A percentile compares a stretch with the other conserved stretches of the same genome.
Evolutionary conservation across 495 filamentous ascomycete species (phyloP).

Genomic region (Aspergillus haitiensis): DNA sequence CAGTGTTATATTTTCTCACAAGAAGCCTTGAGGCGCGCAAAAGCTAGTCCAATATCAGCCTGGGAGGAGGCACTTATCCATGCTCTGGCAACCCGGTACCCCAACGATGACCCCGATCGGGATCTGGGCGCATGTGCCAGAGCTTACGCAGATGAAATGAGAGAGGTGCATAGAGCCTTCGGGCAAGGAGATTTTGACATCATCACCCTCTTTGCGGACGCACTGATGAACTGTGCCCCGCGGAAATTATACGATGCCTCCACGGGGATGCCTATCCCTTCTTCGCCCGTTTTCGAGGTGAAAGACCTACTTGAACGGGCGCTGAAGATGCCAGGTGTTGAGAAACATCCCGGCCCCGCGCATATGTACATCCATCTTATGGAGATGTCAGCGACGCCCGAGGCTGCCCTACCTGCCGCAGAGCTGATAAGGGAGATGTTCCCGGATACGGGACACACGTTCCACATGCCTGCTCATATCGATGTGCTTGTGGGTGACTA

Average conservation of each 20-base stretch:
- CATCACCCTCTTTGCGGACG: slow-evolving; percentile 58
- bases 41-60: slow-evolving; percentile 7
- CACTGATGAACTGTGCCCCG: slow-evolving; percentile 63
- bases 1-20: not conserved
- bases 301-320: slow-evolving; percentile 54
- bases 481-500: slow-evolving; percentile 66
- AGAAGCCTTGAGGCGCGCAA: not conserved
- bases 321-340: slow-evolving; percentile 36
- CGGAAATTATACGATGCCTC: slow-evolving; percentile 63
- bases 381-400: slow-evolving; percentile 64
- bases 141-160: slow-evolving; percentile 61
- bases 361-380: slow-evolving; percentile 70
- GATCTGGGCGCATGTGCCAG: slow-evolving; percentile 7
- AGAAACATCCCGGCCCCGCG: slow-evolving; percentile 56
- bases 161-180: slow-evolving; percentile 49
- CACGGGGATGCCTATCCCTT: slow-evolving; percentile 55
- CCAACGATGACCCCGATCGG: not conserved
- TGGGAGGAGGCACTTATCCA: slow-evolving; percentile 7
- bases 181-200: slow-evolving; percentile 55
- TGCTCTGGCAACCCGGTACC: slow-evolving; percentile 5
- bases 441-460: slow-evolving; percentile 62
- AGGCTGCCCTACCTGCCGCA: slow-evolving; percentile 52
- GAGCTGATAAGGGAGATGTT: slow-evolving; percentile 59
- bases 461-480: slow-evolving; percentile 68
- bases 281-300: slow-evolving; percentile 56